Conservation (phyloP, 768 basidiomycete genomes). For the Lanmaoa pseudosensibilis region DNA sequence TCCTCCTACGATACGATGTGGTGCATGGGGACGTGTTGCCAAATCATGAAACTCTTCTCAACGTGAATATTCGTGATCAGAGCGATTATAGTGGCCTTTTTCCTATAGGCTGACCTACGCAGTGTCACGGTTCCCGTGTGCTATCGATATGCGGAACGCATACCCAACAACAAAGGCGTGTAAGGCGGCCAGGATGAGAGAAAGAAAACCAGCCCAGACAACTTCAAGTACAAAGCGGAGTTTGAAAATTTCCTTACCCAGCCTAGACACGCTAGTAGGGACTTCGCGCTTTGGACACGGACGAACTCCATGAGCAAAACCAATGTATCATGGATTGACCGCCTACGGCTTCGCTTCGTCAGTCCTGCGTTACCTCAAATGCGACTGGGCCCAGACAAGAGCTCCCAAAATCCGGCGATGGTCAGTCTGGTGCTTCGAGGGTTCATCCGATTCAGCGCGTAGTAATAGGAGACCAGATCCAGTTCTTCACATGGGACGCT, state of each 20-base stretch:
- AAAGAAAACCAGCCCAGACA: neutral
- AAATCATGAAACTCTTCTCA: slow-evolving; percentile 84
- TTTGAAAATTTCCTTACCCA: slow-evolving; percentile 9
- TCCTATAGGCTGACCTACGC: slow-evolving; percentile 48
- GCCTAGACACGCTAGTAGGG: too few species aligned
- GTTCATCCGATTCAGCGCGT: neutral
- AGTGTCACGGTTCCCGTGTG: slow-evolving; percentile 41
- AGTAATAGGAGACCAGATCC: slow-evolving; percentile 45
- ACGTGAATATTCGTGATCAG: slow-evolving; percentile 67
- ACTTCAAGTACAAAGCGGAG: slow-evolving; percentile 25
- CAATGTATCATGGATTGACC: slow-evolving; percentile 23
- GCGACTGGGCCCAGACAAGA: slow-evolving; percentile 55
- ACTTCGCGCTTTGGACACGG: neutral
- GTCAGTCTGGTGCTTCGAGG: slow-evolving; percentile 37
- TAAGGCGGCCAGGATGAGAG: slow-evolving; percentile 42
- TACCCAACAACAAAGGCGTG: slow-evolving; percentile 46
- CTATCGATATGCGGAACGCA: slow-evolving; percentile 63
- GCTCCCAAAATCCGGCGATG: slow-evolving; percentile 62
- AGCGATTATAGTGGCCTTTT: slow-evolving; percentile 80
- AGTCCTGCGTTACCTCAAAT: slow-evolving; percentile 54
- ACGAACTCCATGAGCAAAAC: slow-evolving; percentile 13
- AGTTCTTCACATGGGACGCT: slow-evolving; percentile 86
- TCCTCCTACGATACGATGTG: neutral
- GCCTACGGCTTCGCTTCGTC: slow-evolving; percentile 20
- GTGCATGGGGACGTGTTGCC: slow-evolving; percentile 45